Evolutionary conservation across 768 basidiomycete genomes (phyloP).

Genomic region (Lyophyllum semitale): DNA sequence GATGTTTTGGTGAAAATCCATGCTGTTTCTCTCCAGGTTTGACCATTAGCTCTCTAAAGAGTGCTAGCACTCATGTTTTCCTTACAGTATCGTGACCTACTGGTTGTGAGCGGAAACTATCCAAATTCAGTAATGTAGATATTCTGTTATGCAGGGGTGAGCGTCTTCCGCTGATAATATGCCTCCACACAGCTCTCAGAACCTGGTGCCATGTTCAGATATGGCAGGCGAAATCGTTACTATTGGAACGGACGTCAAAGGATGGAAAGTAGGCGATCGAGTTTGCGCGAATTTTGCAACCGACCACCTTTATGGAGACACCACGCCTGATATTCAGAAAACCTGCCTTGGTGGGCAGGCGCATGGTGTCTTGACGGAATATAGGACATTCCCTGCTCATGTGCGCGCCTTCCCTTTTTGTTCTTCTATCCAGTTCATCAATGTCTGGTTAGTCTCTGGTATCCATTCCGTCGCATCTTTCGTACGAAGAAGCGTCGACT

Average conservation of each 20-base stretch:
- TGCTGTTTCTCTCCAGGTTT: constrained; percentile 56
- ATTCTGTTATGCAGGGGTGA: too few relatives aligned
- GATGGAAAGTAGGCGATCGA: constrained; percentile 56
- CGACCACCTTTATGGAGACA: constrained; percentile 50
- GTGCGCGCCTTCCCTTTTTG: constrained; percentile 20
- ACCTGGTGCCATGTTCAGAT: constrained; percentile 43
- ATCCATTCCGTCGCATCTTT: constrained; percentile 50
- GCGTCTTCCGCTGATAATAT: too few relatives aligned
- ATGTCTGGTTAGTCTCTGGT: constrained; percentile 42
- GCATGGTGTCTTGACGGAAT: constrained; percentile 55
- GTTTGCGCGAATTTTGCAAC: constrained; percentile 54
- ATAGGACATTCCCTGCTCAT: too few relatives aligned
- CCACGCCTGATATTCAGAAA: constrained; percentile 28
- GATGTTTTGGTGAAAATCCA: constrained; percentile 59
- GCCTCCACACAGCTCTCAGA: too few relatives aligned
- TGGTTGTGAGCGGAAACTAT: constrained; percentile 41
- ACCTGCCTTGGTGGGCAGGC: constrained; percentile 46
- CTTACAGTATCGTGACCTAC: constrained; percentile 53
- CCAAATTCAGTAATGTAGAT: too few relatives aligned
- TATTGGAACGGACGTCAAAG: constrained; percentile 45
- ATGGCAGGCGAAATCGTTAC: too few relatives aligned
- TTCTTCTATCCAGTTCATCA: background rate
- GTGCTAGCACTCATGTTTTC: background rate
- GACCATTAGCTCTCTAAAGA: background rate
- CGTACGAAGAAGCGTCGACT: too few relatives aligned